Conservation (phyloP, 1,284 basidiomycete species). For the Ganoderma lingzhi region DNA sequence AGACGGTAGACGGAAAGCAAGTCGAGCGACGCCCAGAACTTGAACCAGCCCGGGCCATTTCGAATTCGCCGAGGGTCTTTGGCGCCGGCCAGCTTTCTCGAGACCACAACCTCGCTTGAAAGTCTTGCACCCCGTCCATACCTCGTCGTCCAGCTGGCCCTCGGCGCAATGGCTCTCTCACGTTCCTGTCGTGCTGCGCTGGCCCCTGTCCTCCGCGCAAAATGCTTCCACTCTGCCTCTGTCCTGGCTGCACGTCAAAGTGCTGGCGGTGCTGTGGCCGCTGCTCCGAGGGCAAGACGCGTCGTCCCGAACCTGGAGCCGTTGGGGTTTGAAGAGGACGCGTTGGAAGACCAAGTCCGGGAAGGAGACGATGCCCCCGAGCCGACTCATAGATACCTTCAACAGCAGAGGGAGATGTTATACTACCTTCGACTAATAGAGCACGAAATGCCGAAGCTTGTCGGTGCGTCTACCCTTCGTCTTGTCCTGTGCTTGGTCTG, state of each 20-base stretch:
- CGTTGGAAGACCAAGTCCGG: conserved; percentile 29
- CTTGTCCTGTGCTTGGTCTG: not conserved
- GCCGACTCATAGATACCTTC: conserved; percentile 53
- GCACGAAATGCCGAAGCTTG: conserved; percentile 83
- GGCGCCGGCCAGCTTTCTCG: conserved; percentile 28
- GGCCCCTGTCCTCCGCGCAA: conserved; percentile 21
- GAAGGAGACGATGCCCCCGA: conserved; percentile 61
- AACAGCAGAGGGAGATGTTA: conserved; percentile 73
- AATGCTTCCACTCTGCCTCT: conserved; percentile 33
- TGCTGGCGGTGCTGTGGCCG: conserved; percentile 13
- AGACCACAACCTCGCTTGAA: not conserved
- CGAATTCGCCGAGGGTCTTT: conserved; percentile 17
- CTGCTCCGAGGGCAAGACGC: conserved; percentile 20
- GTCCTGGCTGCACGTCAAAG: conserved; percentile 23
- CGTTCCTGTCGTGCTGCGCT: conserved; percentile 29
- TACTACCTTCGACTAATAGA: conserved; percentile 85
- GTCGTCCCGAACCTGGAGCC: conserved; percentile 29
- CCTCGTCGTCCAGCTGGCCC: conserved; percentile 21
- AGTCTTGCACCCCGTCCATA: not conserved
- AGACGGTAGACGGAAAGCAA: not conserved
- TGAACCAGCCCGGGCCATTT: conserved; percentile 13
- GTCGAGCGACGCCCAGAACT: not conserved
- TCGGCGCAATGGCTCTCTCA: conserved; percentile 34
- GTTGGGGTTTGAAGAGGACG: conserved; percentile 25
- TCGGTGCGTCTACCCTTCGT: conserved; percentile 61